phyloP scores from a whole-genome alignment of 192 early-diverging fungal genomes.

The Mortierella antarctica region DNA sequence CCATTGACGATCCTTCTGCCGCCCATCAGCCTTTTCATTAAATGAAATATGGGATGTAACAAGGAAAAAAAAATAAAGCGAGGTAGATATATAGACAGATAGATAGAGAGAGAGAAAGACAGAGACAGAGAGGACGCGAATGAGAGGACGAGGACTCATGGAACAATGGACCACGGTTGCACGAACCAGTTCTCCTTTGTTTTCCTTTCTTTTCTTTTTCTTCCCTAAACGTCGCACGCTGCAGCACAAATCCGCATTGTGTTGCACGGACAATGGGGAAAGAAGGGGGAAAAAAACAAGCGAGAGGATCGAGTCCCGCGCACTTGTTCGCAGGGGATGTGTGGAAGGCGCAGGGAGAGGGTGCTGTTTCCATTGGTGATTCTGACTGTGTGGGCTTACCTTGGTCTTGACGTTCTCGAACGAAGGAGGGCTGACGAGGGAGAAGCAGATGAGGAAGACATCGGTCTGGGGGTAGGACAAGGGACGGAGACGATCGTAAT shows the following conservation, averaged over 20 bases:
- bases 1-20: no score
- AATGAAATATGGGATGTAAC: no score
- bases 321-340: not conserved
- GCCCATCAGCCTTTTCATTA: no score
- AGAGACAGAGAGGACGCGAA: not conserved
- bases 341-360: not conserved
- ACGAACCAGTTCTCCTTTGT: not conserved
- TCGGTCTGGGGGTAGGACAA: conserved; percentile 99
- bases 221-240: not conserved
- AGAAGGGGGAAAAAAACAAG: not conserved
- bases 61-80: no score
- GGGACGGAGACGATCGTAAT: conserved; percentile 97
- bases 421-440: conserved; percentile 93
- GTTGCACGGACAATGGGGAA: conserved; percentile 2
- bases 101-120: not conserved
- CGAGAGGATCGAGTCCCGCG: not conserved
- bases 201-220: not conserved
- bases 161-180: not conserved
- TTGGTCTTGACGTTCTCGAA: conserved; percentile 98
- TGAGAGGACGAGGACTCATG: not conserved
- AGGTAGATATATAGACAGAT: not conserved
- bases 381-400: conserved; percentile 54
- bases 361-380: not conserved
- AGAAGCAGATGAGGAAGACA: conserved; percentile 98
- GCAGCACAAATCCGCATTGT: not conserved